Evolutionary conservation across 2,329 filamentous ascomycete genomes (phyloP).

Genomic region (Exophiala alcalophila): DNA sequence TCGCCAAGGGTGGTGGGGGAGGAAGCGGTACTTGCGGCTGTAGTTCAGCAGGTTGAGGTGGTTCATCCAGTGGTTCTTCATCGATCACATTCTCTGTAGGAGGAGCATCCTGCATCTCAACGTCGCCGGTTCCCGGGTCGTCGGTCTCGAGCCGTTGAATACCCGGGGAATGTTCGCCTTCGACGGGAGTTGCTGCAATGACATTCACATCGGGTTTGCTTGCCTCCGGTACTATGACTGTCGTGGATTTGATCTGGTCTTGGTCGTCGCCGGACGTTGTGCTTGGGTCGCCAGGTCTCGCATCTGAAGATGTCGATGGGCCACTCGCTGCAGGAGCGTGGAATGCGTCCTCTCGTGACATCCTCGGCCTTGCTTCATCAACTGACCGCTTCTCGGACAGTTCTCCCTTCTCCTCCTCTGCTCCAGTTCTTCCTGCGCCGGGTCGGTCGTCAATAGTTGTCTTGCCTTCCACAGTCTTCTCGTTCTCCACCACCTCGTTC

Average conservation of each 20-base stretch:
- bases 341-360: slow-evolving; percentile 18
- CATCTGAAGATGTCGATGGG: background rate
- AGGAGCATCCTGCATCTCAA: slow-evolving; percentile 63
- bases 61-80: slow-evolving; percentile 47
- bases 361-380: slow-evolving; percentile 14
- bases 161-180: slow-evolving; percentile 12
- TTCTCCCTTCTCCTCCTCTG: slow-evolving; percentile 20
- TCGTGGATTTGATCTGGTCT: slow-evolving; percentile 15
- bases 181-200: slow-evolving; percentile 20
- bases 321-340: slow-evolving; percentile 12
- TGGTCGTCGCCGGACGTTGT: slow-evolving; percentile 3
- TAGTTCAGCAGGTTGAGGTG: slow-evolving; percentile 42
- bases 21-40: slow-evolving; percentile 51
- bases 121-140: slow-evolving; percentile 37
- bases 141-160: slow-evolving; percentile 5
- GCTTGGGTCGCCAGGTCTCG: slow-evolving; percentile 1
- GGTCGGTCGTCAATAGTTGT: slow-evolving; percentile 8
- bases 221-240: slow-evolving; percentile 11
- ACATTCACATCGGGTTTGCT: slow-evolving; percentile 21
- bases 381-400: slow-evolving; percentile 18
- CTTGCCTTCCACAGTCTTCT: slow-evolving; percentile 20
- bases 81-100: slow-evolving; percentile 50
- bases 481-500: slow-evolving; percentile 21
- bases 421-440: slow-evolving; percentile 5
- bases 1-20: slow-evolving; percentile 54